Base-by-base conservation (phyloP, 1,284 basidiomycete species). In the Lentinus polychrous region DNA sequence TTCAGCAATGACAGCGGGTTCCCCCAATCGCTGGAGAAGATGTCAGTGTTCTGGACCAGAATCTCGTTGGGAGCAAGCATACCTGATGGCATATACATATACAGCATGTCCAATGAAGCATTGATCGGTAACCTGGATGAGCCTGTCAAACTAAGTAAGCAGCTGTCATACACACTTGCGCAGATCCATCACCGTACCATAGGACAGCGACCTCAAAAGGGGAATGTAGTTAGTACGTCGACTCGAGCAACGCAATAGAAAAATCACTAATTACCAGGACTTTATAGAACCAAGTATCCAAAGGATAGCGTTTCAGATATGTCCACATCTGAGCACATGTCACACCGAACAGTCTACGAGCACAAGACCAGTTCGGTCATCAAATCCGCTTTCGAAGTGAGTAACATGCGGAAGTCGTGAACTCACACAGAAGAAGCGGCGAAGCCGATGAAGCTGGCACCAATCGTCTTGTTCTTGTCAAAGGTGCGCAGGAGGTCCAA, bases 371-470 rank as follows among this genome's bases (percentile, higher is more conserved):
- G 14, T 12, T 15, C 27, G 27, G 4, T 10, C 15, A 36, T 43
- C 42, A 12, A 14, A 27, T 27, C 20, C 31, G 17, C 8, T 32
- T 44, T 3, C 18, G 2, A 11, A 22, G 39, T 17, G 45, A 12
- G 48, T 49, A 31, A 1, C 17, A 27, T 32, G 11, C 17, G 24
- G n/a, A 27, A 18, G 37, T 24, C 20, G 23, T 34, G 33, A 7
- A 56, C 47, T 15, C 65, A 67, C 72, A 75, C 60, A 55, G 50
- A 50, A 49, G 81, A 78, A 15, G 71, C 59, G n/a, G 69, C 70
- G 60, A 81, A 80, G 43, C 82, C 81, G 49, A 80, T 61, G 52
- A 76, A 69, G 43, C 72, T 65, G 15, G 82, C 80, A 42, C 81
- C 81, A 8, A 84, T 69, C 1, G 81, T 83, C 55, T 72, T 69